These are phyloP conservation scores for Solanum aculeatissimum DNA, from an alignment of 305 asterid species.

Conservation along the genomic window DNA sequence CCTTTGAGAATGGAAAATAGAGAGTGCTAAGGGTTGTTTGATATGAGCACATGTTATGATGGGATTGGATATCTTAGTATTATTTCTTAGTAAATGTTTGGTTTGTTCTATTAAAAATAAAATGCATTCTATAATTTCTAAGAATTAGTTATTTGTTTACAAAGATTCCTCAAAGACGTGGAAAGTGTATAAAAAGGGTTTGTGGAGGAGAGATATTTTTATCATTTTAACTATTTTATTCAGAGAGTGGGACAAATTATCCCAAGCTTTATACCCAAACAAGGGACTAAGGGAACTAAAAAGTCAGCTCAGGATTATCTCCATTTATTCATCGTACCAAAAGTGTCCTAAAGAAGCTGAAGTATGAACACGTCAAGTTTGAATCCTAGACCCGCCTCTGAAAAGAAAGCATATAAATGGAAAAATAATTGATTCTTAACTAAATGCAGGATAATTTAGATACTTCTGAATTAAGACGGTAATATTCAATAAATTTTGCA, in stretches of 20 bases:
- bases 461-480: background rate
- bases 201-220: background rate
- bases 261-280: background rate
- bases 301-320: no score
- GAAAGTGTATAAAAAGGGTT: fast-evolving
- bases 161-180: background rate
- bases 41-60: background rate
- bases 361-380: background rate
- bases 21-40: background rate
- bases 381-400: background rate
- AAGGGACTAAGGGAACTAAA: background rate
- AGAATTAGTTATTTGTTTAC: background rate
- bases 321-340: no score
- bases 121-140: background rate
- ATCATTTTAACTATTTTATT: background rate
- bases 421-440: background rate
- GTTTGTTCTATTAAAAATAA: background rate
- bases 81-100: background rate
- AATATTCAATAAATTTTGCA: background rate
- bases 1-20: background rate
- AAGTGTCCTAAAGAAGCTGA: background rate
- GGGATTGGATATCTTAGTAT: background rate
- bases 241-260: background rate
- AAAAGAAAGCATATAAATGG: background rate
- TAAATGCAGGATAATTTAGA: background rate